Evolutionary conservation across 2,329 filamentous ascomycete genomes (phyloP), one percentile per base, ranked within the genome.

Genomic region (Fusarium vanettenii): DNA sequence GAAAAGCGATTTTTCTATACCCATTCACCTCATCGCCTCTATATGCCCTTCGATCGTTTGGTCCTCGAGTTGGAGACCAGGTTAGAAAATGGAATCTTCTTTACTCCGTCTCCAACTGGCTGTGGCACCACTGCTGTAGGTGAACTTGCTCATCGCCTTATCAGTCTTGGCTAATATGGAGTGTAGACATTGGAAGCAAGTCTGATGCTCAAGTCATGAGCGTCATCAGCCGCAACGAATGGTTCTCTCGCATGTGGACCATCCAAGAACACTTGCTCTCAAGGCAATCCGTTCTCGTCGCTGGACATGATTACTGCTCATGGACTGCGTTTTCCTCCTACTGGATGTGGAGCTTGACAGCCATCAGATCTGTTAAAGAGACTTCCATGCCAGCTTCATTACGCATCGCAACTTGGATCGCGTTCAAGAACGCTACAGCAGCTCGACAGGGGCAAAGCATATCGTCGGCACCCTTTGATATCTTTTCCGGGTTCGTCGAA

Each of bases 1-100:
- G 43, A 18, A 50, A 60, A 9, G 72, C 62, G 29, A 69, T 25
- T 9, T 39, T 59, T 55, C 20, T 90, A 86, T 86, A 87, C 33
- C 70, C 70, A 1, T 72, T 72, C 52, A 70, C 67, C 11, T 72
- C 67, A 9, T 72, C 67, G 5, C 70, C 70, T 25, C 20, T 72
- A 14, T 72, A 67, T 6, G 56, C 61, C 13, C 41, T 72, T 14
- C 67, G 70, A 14, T 67, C 70, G 0, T 72, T 72, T 25, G 70
- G 70, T 1, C 70, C 70, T 1, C 68, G 59, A 20, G 60, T 72
- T 10, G 70, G 70, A 37, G 67, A 72, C 27, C 67, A 72, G 7
- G 64, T 70, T 25, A 61, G 70, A n/a, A 72, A 72, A 62, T 72
- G 70, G 67, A 72, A 72, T 20, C 56, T 72, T 9, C 33, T 67